phyloP scores from a whole-genome alignment of 139 green algal species.

The Auxenochlorella pyrenoidosa region DNA sequence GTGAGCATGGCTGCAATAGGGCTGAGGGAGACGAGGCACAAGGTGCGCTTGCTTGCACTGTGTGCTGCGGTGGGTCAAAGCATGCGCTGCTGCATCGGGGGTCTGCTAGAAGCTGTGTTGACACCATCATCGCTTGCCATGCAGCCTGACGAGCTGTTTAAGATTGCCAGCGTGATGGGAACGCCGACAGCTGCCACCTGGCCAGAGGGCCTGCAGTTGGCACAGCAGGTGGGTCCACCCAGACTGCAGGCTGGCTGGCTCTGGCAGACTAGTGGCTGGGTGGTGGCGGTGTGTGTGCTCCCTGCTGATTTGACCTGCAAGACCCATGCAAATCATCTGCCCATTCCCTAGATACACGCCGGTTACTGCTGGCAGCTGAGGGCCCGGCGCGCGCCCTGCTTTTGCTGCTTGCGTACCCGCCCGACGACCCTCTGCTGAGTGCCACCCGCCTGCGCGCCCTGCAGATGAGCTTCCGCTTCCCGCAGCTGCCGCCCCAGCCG shows the following conservation, averaged over 20 bases:
- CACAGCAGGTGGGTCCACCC: conserved; percentile 63
- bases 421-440: background rate
- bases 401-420: background rate
- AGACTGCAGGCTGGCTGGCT: too few species aligned
- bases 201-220: conserved; percentile 89
- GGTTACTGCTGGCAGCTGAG: background rate
- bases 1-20: background rate
- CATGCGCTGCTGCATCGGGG: background rate
- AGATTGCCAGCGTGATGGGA: conserved; percentile 92
- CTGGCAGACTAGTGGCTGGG: background rate
- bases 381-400: too few species aligned
- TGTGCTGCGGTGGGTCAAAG: too few species aligned
- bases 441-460: background rate
- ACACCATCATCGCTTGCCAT: background rate
- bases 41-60: background rate
- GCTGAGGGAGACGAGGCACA: background rate
- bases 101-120: background rate
- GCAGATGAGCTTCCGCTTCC: conserved; percentile 64
- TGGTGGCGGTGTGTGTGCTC: background rate
- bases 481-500: conserved; percentile 69
- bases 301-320: background rate
- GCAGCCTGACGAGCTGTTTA: conserved; percentile 95
- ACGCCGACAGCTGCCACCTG: conserved; percentile 84
- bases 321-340: background rate
- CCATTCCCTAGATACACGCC: too few species aligned